phyloP scores from a whole-genome alignment of 495 filamentous ascomycete species.

The Talaromyces trachyspermus region DNA sequence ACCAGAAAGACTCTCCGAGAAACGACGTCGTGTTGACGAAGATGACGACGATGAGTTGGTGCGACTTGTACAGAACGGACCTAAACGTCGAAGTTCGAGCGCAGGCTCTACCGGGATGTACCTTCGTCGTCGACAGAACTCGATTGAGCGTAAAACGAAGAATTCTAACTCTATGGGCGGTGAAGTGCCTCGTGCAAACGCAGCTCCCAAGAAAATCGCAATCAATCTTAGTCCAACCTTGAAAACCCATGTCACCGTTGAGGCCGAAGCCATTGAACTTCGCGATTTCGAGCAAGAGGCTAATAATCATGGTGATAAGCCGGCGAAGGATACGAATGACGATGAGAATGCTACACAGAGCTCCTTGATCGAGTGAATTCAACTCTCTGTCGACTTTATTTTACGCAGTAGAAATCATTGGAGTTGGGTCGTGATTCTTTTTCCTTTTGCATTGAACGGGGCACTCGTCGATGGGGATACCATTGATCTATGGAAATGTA shows the following conservation, averaged over 20 bases:
- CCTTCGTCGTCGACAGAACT: slow-evolving; percentile 34
- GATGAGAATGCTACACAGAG: neutral
- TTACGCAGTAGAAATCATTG: slow-evolving; percentile 5
- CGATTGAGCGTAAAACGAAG: slow-evolving; percentile 22
- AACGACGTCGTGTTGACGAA: slow-evolving; percentile 83
- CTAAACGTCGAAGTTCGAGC: slow-evolving; percentile 57
- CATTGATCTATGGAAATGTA: slow-evolving; percentile 12
- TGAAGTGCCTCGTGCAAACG: slow-evolving; percentile 16
- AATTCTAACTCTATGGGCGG: slow-evolving; percentile 24
- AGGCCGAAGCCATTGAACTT: slow-evolving; percentile 7
- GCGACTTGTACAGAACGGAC: slow-evolving; percentile 53
- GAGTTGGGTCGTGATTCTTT: slow-evolving; percentile 4
- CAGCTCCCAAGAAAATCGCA: slow-evolving; percentile 43
- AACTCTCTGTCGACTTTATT: neutral
- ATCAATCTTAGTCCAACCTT: slow-evolving; percentile 32
- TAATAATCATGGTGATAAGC: neutral
- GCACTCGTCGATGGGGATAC: neutral
- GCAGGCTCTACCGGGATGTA: slow-evolving; percentile 28
- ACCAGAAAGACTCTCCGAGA: slow-evolving; percentile 79
- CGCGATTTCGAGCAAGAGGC: slow-evolving; percentile 4
- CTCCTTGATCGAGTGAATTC: neutral
- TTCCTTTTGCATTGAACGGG: slow-evolving; percentile 9
- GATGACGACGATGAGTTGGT: slow-evolving; percentile 72
- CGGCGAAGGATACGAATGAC: neutral
- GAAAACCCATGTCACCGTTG: slow-evolving; percentile 7